Evolutionary conservation across 306 rosid species (phyloP), one percentile per base, ranked within the genome.

Genomic region (Luffa aegyptiaca): DNA sequence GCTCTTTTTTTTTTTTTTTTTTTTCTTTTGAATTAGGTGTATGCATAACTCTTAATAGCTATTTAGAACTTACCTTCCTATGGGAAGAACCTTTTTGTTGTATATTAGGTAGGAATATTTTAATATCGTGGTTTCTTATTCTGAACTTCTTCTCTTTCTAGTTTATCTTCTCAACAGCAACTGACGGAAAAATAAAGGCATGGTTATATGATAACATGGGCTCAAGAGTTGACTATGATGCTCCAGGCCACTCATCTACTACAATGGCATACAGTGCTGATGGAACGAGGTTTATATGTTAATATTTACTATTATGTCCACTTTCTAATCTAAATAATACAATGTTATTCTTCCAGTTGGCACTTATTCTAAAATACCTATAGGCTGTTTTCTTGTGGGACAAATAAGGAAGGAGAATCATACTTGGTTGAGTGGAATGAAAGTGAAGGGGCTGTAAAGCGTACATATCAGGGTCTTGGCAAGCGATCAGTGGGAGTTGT

Each of bases 171-270:
- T 96, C 99, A 48, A 96, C 98, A 45, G 99, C 99, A 80, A 88
- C 94, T 65, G 99, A 96, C 86, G 99, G 99, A 66, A 93, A 96
- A 90, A 96, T 96, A 88, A 96, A 96, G 92, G 99, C 99, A 68
- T 96, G 99, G 98, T 82, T 96, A 89, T 96, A 96, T 85, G 99
- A 93, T 90, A 91, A 87, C 83, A 6, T 90, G 89, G 99, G 99
- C 75, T 93, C 99, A 71, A 91, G 99, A 88, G 99, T 96, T 84
- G 97, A 96, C 82, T 96, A 96, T 80, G 98, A 96, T 84, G 99
- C 98, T 51, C 98, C 99, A 0, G 98, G 99, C 76, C 97, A 91
- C 84, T 96, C 99, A 17, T 85, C 96, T 83, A 96, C 99, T 33
- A 90, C 90, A 45, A 93, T 96, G 99, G 86, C 94, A 55, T 96